These are phyloP conservation scores for Condylostoma magnum DNA, from an alignment of 169 alveolate genomes.

Conservation along the genomic window DNA sequence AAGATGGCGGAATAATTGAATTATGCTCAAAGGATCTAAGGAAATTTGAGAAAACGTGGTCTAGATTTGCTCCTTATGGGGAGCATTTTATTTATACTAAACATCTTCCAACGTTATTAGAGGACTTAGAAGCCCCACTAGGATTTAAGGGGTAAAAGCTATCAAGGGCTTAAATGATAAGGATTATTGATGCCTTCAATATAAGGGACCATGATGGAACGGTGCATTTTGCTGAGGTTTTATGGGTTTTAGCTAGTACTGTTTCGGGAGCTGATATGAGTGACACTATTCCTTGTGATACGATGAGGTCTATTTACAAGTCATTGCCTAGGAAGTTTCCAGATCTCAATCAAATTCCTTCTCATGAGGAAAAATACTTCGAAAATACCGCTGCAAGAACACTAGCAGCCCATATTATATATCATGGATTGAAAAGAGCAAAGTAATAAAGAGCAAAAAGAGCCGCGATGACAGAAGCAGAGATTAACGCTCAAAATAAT, in stretches of 20 bases:
- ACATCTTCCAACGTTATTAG: not conserved
- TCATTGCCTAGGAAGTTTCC: not conserved
- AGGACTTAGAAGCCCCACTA: not conserved
- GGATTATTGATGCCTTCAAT: slow-evolving; percentile 8
- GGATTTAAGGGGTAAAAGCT: slow-evolving; percentile 13
- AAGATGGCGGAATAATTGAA: not conserved
- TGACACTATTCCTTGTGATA: not conserved
- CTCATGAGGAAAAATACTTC: too few relatives aligned
- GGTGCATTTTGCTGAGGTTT: slow-evolving; percentile 17
- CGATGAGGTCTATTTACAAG: not conserved
- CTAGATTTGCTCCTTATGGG: slow-evolving; percentile 21
- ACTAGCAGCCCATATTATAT: too few relatives aligned
- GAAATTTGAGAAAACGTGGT: slow-evolving; percentile 1
- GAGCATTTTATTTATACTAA: not conserved
- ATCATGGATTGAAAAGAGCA: too few relatives aligned
- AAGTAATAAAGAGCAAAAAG: too few relatives aligned
- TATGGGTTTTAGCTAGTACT: not conserved
- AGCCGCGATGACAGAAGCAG: too few relatives aligned
- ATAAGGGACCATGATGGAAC: slow-evolving; percentile 8
- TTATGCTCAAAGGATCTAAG: not conserved
- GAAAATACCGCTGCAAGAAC: too few relatives aligned
- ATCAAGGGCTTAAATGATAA: not conserved
- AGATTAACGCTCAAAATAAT: too few relatives aligned
- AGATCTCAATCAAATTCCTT: too few relatives aligned
- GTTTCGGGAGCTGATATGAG: slow-evolving; percentile 4